Percentiles rank a stretch among this genome's conserved stretches.
Conservation (phyloP, 2,329 filamentous ascomycete species). For the Alternaria sp. region DNA sequence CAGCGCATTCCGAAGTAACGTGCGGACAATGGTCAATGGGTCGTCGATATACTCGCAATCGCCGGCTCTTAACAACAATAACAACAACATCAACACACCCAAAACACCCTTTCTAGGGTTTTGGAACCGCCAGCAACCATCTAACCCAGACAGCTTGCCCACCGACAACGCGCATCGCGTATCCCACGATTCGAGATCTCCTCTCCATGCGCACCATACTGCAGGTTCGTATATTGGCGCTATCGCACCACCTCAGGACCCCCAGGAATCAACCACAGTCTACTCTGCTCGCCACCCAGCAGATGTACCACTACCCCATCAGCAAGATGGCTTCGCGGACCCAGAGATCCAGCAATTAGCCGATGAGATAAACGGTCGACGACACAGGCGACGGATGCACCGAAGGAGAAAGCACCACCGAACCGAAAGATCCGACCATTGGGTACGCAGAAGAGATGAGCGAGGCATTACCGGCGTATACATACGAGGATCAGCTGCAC, state of each 20-base stretch:
- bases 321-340: slow-evolving; percentile 55
- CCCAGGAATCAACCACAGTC: slow-evolving; percentile 31
- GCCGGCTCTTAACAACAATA: slow-evolving; percentile 36
- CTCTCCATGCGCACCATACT: slow-evolving; percentile 46
- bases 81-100: slow-evolving; percentile 40
- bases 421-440: slow-evolving; percentile 32
- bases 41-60: slow-evolving; percentile 51
- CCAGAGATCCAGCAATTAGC: slow-evolving; percentile 61
- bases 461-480: slow-evolving; percentile 28
- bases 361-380: slow-evolving; percentile 54
- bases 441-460: slow-evolving; percentile 40
- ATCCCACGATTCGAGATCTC: slow-evolving; percentile 41
- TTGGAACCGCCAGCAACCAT: slow-evolving; percentile 41
- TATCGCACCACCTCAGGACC: slow-evolving; percentile 39
- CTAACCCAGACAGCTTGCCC: slow-evolving; percentile 33
- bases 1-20: slow-evolving; percentile 30
- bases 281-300: slow-evolving; percentile 44
- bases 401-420: slow-evolving; percentile 41
- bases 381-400: slow-evolving; percentile 47
- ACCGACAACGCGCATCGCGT: slow-evolving; percentile 33
- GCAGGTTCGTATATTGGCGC: slow-evolving; percentile 47
- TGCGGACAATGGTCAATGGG: slow-evolving; percentile 47
- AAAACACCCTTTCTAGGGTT: slow-evolving; percentile 48
- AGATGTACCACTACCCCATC: slow-evolving; percentile 37
- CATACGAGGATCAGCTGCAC: slow-evolving; percentile 38